Evolutionary conservation across 306 rosid species (phyloP).

Genomic region (Hippophae tibetana): DNA sequence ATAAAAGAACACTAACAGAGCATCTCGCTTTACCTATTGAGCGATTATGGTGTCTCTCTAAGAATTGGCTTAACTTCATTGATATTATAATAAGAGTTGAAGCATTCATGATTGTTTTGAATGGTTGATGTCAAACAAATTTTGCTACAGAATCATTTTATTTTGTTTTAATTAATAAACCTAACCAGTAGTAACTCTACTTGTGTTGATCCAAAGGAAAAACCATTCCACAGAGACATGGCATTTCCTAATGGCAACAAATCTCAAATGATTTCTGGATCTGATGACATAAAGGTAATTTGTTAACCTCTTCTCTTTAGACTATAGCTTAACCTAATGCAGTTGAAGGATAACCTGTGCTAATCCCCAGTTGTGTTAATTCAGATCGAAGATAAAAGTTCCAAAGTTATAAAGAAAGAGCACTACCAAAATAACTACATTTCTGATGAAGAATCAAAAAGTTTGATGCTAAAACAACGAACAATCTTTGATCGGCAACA

Average conservation of each 20-base stretch:
- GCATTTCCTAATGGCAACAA: conserved; percentile 37
- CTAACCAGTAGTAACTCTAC: neutral
- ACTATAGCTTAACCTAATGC: neutral
- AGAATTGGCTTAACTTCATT: neutral
- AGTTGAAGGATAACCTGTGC: conserved; percentile 2
- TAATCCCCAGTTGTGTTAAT: conserved; percentile 2
- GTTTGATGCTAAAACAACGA: conserved; percentile 44
- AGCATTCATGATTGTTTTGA: neutral
- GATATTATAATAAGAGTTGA: neutral
- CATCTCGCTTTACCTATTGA: neutral
- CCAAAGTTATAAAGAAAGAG: conserved; percentile 35
- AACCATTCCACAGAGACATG: conserved; percentile 28
- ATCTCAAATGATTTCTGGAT: conserved; percentile 29
- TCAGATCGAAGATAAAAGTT: conserved; percentile 38
- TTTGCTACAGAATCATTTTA: neutral
- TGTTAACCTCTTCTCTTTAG: neutral
- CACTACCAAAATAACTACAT: conserved; percentile 27
- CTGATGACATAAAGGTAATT: conserved; percentile 47
- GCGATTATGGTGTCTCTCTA: neutral
- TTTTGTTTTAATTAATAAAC: neutral
- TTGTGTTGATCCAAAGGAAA: conserved; percentile 32
- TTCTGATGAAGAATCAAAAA: conserved; percentile 46
- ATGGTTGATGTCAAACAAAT: no score
- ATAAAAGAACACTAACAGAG: neutral
- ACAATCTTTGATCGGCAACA: conserved; percentile 46